phyloP scores from a whole-genome alignment of 2,329 filamentous ascomycete genomes.

The Juglanconis sp. region DNA sequence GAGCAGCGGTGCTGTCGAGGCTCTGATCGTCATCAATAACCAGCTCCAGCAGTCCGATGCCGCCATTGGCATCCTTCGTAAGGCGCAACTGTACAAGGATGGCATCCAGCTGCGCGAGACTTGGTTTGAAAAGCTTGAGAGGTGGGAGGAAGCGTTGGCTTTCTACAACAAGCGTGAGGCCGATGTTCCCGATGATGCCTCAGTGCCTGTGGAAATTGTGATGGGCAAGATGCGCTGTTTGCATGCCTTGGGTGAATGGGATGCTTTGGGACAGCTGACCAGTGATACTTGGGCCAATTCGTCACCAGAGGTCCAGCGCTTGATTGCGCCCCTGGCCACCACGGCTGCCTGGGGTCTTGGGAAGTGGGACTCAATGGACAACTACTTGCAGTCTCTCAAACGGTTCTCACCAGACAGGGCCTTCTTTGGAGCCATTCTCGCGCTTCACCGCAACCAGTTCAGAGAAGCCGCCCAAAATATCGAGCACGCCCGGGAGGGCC shows the following conservation, averaged over 20 bases:
- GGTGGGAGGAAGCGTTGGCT: constrained; percentile 94
- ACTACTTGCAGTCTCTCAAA: constrained; percentile 93
- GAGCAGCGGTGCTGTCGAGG: constrained; percentile 91
- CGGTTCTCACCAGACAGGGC: constrained; percentile 87
- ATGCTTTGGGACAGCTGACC: constrained; percentile 80
- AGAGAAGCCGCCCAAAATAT: constrained; percentile 86
- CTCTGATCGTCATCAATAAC: constrained; percentile 98
- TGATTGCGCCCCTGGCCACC: constrained; percentile 89
- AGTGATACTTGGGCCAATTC: constrained; percentile 94
- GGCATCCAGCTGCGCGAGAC: constrained; percentile 92
- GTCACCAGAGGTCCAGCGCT: constrained; percentile 78
- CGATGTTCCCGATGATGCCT: constrained; percentile 57
- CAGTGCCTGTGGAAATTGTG: constrained; percentile 80
- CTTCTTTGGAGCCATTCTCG: constrained; percentile 95
- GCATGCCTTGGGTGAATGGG: constrained; percentile 97
- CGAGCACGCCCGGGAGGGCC: constrained; percentile 83
- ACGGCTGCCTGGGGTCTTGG: constrained; percentile 94
- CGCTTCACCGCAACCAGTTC: constrained; percentile 94
- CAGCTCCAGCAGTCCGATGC: constrained; percentile 98
- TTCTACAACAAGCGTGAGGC: constrained; percentile 86
- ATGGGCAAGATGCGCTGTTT: constrained; percentile 99
- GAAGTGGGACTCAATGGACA: constrained; percentile 98
- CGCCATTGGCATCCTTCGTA: constrained; percentile 93
- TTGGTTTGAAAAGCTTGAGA: constrained; percentile 97
- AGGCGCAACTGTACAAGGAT: constrained; percentile 92